Conservation (phyloP, 73 alveolate species). For the Paramecium caudatum region DNA sequence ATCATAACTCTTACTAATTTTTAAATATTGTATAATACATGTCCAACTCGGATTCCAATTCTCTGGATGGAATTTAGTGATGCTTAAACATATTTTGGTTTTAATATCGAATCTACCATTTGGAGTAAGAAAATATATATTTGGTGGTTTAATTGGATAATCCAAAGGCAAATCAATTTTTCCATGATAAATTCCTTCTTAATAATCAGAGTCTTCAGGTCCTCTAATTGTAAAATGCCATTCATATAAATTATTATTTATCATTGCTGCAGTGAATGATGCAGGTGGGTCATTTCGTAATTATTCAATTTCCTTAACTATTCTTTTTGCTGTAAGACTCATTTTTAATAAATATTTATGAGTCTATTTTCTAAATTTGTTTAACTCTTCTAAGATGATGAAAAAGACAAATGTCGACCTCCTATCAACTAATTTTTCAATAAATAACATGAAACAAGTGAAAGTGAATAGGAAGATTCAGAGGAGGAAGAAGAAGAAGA, state of each 20-base stretch:
- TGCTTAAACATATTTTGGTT: constrained; percentile 91
- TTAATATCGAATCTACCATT: constrained; percentile 91
- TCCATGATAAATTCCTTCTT: constrained; percentile 97
- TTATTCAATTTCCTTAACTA: constrained; percentile 29
- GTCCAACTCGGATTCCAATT: constrained; percentile 99
- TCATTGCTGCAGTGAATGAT: not conserved
- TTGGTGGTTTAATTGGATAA: constrained; percentile 96
- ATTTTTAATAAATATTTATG: not conserved
- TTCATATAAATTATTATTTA: constrained; percentile 87
- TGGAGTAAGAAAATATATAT: constrained; percentile 91
- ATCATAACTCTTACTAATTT: constrained; percentile 85
- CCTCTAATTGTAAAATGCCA: constrained; percentile 99
- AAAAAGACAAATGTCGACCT: not conserved
- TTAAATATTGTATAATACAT: not conserved
- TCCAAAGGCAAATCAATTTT: constrained; percentile 90
- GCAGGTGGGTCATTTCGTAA: constrained; percentile 33
- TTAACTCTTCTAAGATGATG: constrained; percentile 1
- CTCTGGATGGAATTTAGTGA: constrained; percentile 95
- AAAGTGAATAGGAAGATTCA: constrained; percentile 34
- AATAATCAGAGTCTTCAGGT: constrained; percentile 93
- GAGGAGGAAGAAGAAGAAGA: constrained; percentile 62
- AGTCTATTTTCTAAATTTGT: constrained; percentile 24
- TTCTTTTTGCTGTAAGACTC: constrained; percentile 44
- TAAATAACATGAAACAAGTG: constrained; percentile 12
- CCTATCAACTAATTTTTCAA: not conserved